Evolutionary conservation across 768 basidiomycete genomes (phyloP), one percentile per base, ranked within the genome.

Genomic region (Boletellus sp.): DNA sequence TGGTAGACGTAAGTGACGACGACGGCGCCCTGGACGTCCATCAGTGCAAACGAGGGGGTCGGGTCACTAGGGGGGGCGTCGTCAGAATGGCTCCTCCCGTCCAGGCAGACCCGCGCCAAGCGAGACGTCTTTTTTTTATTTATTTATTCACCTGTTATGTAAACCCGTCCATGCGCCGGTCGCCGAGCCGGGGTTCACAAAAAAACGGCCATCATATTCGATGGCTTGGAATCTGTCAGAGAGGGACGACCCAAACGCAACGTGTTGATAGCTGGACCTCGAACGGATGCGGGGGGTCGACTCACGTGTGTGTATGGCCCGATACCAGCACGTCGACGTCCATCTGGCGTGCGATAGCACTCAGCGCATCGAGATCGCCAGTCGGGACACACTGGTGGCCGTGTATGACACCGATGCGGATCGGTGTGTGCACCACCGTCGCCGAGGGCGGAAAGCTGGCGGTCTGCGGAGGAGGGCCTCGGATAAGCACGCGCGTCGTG

Each of bases 1-100:
- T 94, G 92, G 67, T 95, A 97, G 3, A 98, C 94, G 62, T 96
- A 98, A 3, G 95, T 98, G 23, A 96, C 94, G 31, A 99, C 90
- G 9, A 95, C 92, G 3, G 91, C 83, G 5, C 96, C 96, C 71
- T 99, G 96, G 32, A 99, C 86, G 65, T 98, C 96, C 87, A 99
- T 92, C 39, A 98, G 72, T 1, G 96, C 96, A 62, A 99, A 99
- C 3, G 92, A 94, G 0, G 96, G 95, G 2, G 80, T 92, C 3
- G 88, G 84, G 24, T 92, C 91, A 4, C 92, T 94, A 59, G 7
- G 32, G 10, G 20, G 28, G 12, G 33, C 11, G 37, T 6, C 16
- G 26, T 56, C 28, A 53, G 53, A 28, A 50, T 13, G 23, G 5
- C 16, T 19, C 41, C 22, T 20, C 5, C 17, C 6, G 26, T 19